Conservation (phyloP, 352 stramenopile species). For the Phytophthora megakarya region DNA sequence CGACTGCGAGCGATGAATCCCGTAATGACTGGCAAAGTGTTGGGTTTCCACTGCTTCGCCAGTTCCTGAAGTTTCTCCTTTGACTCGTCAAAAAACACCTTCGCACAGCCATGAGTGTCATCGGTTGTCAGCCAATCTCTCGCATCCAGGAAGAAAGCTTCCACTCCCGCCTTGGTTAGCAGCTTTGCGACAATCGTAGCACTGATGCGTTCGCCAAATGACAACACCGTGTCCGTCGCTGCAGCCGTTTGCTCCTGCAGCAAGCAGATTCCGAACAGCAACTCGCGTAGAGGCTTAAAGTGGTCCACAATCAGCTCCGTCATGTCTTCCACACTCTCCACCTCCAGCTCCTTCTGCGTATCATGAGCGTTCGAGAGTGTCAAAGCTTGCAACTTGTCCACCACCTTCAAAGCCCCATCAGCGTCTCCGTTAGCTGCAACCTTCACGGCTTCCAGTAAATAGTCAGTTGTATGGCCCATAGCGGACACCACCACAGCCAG, state of each 20-base stretch:
- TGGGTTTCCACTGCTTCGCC: slow-evolving; percentile 43
- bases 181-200: slow-evolving; percentile 71
- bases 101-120: slow-evolving; percentile 71
- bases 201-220: slow-evolving; percentile 80
- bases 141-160: slow-evolving; percentile 70
- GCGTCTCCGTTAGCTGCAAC: slow-evolving; percentile 61
- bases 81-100: slow-evolving; percentile 78
- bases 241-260: slow-evolving; percentile 76
- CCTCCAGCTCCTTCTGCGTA: slow-evolving; percentile 50
- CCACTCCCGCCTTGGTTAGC: slow-evolving; percentile 61
- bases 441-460: slow-evolving; percentile 66
- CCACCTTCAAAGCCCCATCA: slow-evolving; percentile 43
- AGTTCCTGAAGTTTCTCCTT: slow-evolving; percentile 68
- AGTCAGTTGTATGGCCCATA: slow-evolving; percentile 84
- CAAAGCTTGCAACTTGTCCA: slow-evolving; percentile 64
- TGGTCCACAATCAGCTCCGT: slow-evolving; percentile 52
- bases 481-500: slow-evolving; percentile 78
- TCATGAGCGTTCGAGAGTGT: slow-evolving; percentile 74
- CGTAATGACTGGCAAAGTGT: slow-evolving; percentile 69
- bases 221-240: slow-evolving; percentile 75
- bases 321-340: slow-evolving; percentile 56
- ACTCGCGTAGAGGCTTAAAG: slow-evolving; percentile 76
- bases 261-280: slow-evolving; percentile 77
- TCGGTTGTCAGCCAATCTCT: slow-evolving; percentile 80
- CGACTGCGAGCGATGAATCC: slow-evolving; percentile 73